Percentiles rank a stretch among this genome's conserved stretches.
Conservation (phyloP, 1,139 yeast genomes). For the Blastobotrys indianensis region DNA sequence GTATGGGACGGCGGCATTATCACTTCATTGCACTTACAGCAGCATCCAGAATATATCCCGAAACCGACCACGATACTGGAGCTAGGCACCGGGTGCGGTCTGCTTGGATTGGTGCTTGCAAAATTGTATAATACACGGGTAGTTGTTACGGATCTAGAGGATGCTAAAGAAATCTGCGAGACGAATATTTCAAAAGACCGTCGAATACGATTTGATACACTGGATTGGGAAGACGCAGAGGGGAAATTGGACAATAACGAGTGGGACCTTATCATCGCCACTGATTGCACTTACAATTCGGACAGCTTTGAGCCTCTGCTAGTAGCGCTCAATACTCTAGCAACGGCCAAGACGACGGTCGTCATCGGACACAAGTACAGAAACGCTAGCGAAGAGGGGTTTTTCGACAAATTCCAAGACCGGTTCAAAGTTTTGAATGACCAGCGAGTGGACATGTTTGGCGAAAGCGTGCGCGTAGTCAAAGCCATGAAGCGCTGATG, state of each 20-base stretch:
- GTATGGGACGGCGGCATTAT: slow-evolving; percentile 27
- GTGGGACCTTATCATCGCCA: slow-evolving; percentile 26
- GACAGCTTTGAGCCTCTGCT: slow-evolving; percentile 25
- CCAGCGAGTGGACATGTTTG: slow-evolving; percentile 8
- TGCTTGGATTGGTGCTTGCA: slow-evolving; percentile 25
- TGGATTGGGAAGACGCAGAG: slow-evolving; percentile 16
- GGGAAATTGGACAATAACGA: background rate
- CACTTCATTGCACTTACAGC: slow-evolving; percentile 11
- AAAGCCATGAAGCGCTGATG: background rate
- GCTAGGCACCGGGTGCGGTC: slow-evolving; percentile 30
- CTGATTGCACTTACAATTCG: slow-evolving; percentile 32
- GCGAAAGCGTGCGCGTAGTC: slow-evolving; percentile 9
- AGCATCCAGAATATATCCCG: slow-evolving; percentile 3
- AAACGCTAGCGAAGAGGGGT: slow-evolving; percentile 8
- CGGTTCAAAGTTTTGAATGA: slow-evolving; percentile 6
- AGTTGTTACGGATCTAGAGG: slow-evolving; percentile 26
- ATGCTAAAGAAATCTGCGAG: slow-evolving; percentile 25
- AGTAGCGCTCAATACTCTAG: slow-evolving; percentile 18
- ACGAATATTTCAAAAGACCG: slow-evolving; percentile 20
- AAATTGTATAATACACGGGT: slow-evolving; percentile 16
- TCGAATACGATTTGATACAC: slow-evolving; percentile 8
- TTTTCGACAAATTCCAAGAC: slow-evolving; percentile 4
- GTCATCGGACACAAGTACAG: slow-evolving; percentile 27
- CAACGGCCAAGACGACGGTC: slow-evolving; percentile 13
- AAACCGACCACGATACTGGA: slow-evolving; percentile 21